Base-by-base conservation (phyloP, 768 basidiomycete genomes). In the Pleurotus salmoneostramineus region DNA sequence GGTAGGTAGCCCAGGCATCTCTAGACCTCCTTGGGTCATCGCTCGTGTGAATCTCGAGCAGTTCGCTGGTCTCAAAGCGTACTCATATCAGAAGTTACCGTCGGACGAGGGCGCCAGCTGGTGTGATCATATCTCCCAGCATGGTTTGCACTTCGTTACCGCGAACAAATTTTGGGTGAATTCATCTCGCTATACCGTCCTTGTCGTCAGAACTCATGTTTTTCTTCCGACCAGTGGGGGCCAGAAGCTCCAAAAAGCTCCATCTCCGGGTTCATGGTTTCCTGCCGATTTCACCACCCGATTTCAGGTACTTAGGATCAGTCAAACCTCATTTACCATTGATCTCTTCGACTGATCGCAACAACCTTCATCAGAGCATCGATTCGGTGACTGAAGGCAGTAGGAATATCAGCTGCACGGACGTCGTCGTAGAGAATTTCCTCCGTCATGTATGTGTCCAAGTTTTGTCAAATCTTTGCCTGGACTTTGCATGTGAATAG, bases 141-240 rank as follows among this genome's bases (percentile, higher is more conserved):
- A 68, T 50, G 68, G 73, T 50, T 72, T 69, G 7, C 73, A 72
- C 6, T 74, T 70, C 52, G 72, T 73, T n/a, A 74, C 72, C 11
- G 72, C 72, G 0, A 74, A 74, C 33, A n/a, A n/a, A n/a, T 72
- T 69, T 50, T 74, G 72, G 73, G 73, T 74, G 42, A 10, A n/a
- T 10, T 40, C 10, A n/a, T 40, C 37, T 40, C 37, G 37, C 37
- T 68, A 61, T 31, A 56, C 34, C 31, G 0, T 17, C 32, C 21
- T 12, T 43, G 2, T 6, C 12, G 37, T 44, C 10, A 3, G 6
- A 5, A 37, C 1, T 33, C 37, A n/a, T 33, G 40, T 62, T 17
- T 55, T 31, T 11, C 35, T 55, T 10, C 31, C 34, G n/a, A 27
- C 8, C 45, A 72, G 73, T 74, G 72, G 72, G 73, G 72, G 72